Base-by-base conservation (phyloP, 495 filamentous ascomycete species). In the Clohesyomyces aquaticus region DNA sequence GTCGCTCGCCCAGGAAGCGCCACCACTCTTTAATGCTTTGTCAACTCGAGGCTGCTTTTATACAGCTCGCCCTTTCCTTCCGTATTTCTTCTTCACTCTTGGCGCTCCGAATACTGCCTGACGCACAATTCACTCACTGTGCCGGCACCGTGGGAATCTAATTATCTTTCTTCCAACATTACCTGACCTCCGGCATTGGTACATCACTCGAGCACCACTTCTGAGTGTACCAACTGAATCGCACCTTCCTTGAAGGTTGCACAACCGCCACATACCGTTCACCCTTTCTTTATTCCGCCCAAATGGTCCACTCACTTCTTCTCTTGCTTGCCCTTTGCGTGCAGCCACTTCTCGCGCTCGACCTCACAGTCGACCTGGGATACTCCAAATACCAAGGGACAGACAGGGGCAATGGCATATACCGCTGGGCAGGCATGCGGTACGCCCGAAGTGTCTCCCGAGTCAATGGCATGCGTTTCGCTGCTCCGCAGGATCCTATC, bases 371-470 rank as follows among this genome's bases (percentile, higher is more conserved):
- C 0, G 63, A 75, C 41, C 64, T 75, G 1, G 61, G 63, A n/a
- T 73, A 76, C 46, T 52, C 72, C 1, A 62, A 59, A n/a, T 74
- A 74, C 61, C 66, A 58, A 3, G 74, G 74, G 16, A 51, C 27
- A 4, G 16, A 78, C 4, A n/a, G 38, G 23, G 29, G 22, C 11
- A 35, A 77, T 62, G 84, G 83, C 19, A 71, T 88, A 46, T 79
- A 78, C 0, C 80, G 86, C 71, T 89, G 85, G 85, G 76, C 87
- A 9, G 87, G 87, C 3, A 82, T 89, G 45, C 84, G 87, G 22
- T 89, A 79, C 75, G 87, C 85, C 21, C 41, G 58, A 6, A 51
- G 25, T 27, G 82, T 84, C 18, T 73, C 85, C 21, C 84, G 86
- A 9, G 55, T 84, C 23, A 84, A 83, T 0, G 62, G 77, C 10